A percentile compares a stretch with the other conserved stretches of the same genome.
phyloP scores from a whole-genome alignment of 495 filamentous ascomycete species.

The Penicillium waksmanii region DNA sequence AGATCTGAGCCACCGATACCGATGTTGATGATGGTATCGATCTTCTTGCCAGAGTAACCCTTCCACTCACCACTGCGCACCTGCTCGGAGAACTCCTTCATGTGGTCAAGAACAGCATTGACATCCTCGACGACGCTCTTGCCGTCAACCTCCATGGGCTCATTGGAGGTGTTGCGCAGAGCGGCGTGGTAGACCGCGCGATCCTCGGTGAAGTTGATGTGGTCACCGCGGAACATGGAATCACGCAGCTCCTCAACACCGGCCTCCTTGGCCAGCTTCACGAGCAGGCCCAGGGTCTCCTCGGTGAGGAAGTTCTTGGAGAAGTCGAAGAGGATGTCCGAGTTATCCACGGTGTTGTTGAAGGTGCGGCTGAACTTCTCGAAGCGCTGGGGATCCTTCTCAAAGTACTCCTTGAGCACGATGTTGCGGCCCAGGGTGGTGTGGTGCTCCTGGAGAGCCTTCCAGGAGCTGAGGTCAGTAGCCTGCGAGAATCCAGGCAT shows the following conservation, averaged over 20 bases:
- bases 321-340: constrained; percentile 95
- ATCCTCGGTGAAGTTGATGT: constrained; percentile 99
- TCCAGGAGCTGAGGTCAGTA: constrained; percentile 80
- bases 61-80: constrained; percentile 96
- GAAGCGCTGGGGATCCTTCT: constrained; percentile 86
- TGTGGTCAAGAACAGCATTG: constrained; percentile 89
- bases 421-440: constrained; percentile 80
- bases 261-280: constrained; percentile 89
- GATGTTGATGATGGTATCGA: constrained; percentile 95
- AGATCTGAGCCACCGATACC: constrained; percentile 98
- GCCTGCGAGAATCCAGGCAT: constrained; percentile 73
- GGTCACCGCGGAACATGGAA: constrained; percentile 94
- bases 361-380: constrained; percentile 86
- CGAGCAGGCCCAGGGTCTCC: constrained; percentile 82
- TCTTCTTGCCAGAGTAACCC: constrained; percentile 96
- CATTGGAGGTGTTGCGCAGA: constrained; percentile 81
- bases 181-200: constrained; percentile 96
- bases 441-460: constrained; percentile 86
- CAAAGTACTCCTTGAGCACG: constrained; percentile 90
- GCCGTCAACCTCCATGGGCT: constrained; percentile 91
- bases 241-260: constrained; percentile 90
- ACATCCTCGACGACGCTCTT: constrained; percentile 95
- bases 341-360: constrained; percentile 72
- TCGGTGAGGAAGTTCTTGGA: constrained; percentile 98
- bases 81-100: constrained; percentile 95